These are phyloP conservation scores for Bacidia rubella DNA, from an alignment of 495 filamentous ascomycete species.

Conservation along the genomic window DNA sequence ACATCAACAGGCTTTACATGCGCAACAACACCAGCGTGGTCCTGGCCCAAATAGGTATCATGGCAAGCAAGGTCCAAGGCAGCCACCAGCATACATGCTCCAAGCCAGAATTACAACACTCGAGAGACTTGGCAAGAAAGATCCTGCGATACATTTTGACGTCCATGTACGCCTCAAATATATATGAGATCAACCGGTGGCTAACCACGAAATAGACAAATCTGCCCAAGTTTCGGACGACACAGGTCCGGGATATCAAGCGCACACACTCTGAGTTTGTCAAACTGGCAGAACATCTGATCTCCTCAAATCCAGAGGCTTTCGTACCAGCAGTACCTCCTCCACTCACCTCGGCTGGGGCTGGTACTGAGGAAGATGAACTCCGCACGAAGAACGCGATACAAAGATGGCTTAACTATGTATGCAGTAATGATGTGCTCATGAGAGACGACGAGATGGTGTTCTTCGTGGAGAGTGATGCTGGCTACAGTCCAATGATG, in stretches of 20 bases:
- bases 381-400: slow-evolving; percentile 70
- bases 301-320: slow-evolving; percentile 91
- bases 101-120: slow-evolving; percentile 88
- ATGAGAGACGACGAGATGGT: slow-evolving; percentile 94
- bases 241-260: slow-evolving; percentile 93
- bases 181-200: slow-evolving; percentile 12
- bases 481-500: slow-evolving; percentile 92
- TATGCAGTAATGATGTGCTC: slow-evolving; percentile 82
- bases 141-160: slow-evolving; percentile 90
- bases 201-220: slow-evolving; percentile 55
- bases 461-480: slow-evolving; percentile 94
- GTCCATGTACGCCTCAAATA: slow-evolving; percentile 54
- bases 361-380: slow-evolving; percentile 96
- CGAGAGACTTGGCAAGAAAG: slow-evolving; percentile 86
- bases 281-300: slow-evolving; percentile 86
- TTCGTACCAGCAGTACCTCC: slow-evolving; percentile 96
- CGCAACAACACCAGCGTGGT: slow-evolving; percentile 22
- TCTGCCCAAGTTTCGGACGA: slow-evolving; percentile 91
- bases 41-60: slow-evolving; percentile 34
- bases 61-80: slow-evolving; percentile 28
- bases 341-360: slow-evolving; percentile 78
- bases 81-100: slow-evolving; percentile 59
- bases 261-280: slow-evolving; percentile 90
- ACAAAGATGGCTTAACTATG: slow-evolving; percentile 89
- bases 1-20: slow-evolving; percentile 26